These are phyloP conservation scores for Xylaria sp. DNA, from an alignment of 2,329 filamentous ascomycete species.

Conservation along the genomic window DNA sequence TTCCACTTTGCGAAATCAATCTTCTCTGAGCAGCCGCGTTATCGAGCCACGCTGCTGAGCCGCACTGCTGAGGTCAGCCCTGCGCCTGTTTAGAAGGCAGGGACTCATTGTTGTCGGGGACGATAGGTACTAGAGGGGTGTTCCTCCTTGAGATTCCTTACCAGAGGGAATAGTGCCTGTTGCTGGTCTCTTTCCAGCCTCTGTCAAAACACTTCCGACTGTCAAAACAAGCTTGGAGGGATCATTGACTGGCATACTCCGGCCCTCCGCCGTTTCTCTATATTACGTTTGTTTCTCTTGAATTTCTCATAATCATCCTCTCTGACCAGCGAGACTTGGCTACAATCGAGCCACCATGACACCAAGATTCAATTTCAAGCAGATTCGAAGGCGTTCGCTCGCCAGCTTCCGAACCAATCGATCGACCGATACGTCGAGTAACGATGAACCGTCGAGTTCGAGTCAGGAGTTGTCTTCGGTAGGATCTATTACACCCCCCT, in stretches of 20 bases:
- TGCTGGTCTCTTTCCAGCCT: conserved; percentile 4
- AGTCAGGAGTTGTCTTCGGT: conserved; percentile 71
- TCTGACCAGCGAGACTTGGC: conserved; percentile 8
- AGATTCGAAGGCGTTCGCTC: conserved; percentile 79
- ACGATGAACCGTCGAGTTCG: conserved; percentile 62
- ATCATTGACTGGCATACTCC: conserved; percentile 16
- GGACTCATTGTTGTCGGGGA: conserved; percentile 3
- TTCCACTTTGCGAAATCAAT: neutral
- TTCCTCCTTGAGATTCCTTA: neutral
- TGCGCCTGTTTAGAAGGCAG: conserved; percentile 16
- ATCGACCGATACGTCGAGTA: conserved; percentile 70
- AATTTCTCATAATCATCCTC: neutral
- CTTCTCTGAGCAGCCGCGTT: conserved; percentile 6
- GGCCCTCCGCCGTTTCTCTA: conserved; percentile 5
- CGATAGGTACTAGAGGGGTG: conserved; percentile 7
- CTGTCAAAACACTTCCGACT: conserved; percentile 4
- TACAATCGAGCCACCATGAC: conserved; percentile 22
- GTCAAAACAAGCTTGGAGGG: conserved; percentile 5
- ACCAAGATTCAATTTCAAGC: conserved; percentile 61
- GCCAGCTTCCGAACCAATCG: conserved; percentile 75
- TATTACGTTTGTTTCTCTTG: conserved; percentile 2
- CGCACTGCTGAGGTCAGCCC: neutral
- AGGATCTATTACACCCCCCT: conserved; percentile 79
- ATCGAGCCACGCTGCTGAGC: conserved; percentile 25
- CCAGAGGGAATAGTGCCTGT: neutral